Percentiles rank a stretch among this genome's conserved stretches.
phyloP scores from a whole-genome alignment of 176 grass and related monocot genomes.

The Musa acuminata region DNA sequence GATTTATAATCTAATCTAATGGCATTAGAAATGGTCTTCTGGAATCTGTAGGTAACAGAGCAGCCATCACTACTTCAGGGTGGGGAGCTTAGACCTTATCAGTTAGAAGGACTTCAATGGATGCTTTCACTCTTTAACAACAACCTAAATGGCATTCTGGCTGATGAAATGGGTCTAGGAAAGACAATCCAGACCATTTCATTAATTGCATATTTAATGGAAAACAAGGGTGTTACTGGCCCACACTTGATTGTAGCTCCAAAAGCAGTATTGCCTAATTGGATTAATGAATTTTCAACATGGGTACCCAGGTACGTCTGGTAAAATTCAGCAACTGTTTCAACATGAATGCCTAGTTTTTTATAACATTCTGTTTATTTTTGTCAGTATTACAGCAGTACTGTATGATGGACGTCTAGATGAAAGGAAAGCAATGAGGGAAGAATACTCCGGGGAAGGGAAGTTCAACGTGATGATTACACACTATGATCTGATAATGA shows the following conservation, averaged over 20 bases:
- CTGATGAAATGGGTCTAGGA: slow-evolving; percentile 99
- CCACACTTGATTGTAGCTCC: slow-evolving; percentile 96
- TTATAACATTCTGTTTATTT: slow-evolving; percentile 17
- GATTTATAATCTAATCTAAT: background rate
- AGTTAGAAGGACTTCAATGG: slow-evolving; percentile 97
- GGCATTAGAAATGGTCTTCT: slow-evolving; percentile 1
- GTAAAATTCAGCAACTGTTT: background rate
- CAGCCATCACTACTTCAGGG: slow-evolving; percentile 83
- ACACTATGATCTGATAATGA: slow-evolving; percentile 99
- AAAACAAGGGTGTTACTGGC: slow-evolving; percentile 85
- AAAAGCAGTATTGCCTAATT: slow-evolving; percentile 98
- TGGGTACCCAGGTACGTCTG: slow-evolving; percentile 76
- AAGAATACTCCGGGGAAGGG: slow-evolving; percentile 54
- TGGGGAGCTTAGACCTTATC: slow-evolving; percentile 78
- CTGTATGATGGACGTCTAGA: slow-evolving; percentile 97
- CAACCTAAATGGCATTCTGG: slow-evolving; percentile 97
- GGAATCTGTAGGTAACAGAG: slow-evolving; percentile 69
- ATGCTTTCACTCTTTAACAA: slow-evolving; percentile 99
- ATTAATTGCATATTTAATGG: slow-evolving; percentile 81
- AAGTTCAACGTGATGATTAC: slow-evolving; percentile 94
- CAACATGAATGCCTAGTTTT: background rate
- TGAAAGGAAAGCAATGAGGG: slow-evolving; percentile 80
- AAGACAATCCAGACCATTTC: slow-evolving; percentile 99
- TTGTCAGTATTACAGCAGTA: slow-evolving; percentile 64
- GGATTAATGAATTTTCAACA: slow-evolving; percentile 84